Evolutionary conservation across 1,284 basidiomycete species (phyloP), one percentile per base, ranked within the genome.

Genomic region (Sporisorium scitamineum): DNA sequence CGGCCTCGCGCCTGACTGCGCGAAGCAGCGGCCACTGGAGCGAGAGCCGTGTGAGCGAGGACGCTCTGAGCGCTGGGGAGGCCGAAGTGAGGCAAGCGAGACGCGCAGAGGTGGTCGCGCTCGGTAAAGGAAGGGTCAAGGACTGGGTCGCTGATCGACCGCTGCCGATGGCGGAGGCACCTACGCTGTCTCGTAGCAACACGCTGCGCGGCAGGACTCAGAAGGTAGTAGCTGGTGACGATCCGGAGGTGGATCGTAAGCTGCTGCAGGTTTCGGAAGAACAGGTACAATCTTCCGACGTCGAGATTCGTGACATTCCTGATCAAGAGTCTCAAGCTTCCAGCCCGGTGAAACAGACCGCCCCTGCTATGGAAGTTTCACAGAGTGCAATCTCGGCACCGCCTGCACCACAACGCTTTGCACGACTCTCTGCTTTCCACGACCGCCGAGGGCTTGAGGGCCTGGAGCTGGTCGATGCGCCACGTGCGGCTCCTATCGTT

Each of bases 11-110:
- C 4, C 24, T 68, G 16, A 73, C 70, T 9, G 47, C 57, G 4
- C 68, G 68, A 9, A 73, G 70, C 61, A 75, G 72, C 50, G 68
- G 68, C 9, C 68, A 64, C 31, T 70, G 60, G 60, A 75, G 72
- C 54, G 72, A 75, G 34, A 61, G 72, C 34, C 51, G 63, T 2
- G 32, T 70, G 16, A 75, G 67, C 5, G 71, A 78, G 31, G 70
- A 74, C 31, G 70, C 76, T 1, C 26, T 75, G 31, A 75, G 71
- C 50, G 76, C 68, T n/a, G 24, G 75, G 18, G 76, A 75, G 31
- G 76, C 76, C 16, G 76, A 78, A 27, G 70, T 78, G 5, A 71
- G 76, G 18, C 71, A 78, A 13, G 76, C 71, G 0, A 54, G 71
- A 27, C 57, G 71, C 6, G 59, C 76, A 14, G 71, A 78, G 54